Conservation (phyloP, 371 early-diverging fungal species). For the Chytridium lagenaria region DNA sequence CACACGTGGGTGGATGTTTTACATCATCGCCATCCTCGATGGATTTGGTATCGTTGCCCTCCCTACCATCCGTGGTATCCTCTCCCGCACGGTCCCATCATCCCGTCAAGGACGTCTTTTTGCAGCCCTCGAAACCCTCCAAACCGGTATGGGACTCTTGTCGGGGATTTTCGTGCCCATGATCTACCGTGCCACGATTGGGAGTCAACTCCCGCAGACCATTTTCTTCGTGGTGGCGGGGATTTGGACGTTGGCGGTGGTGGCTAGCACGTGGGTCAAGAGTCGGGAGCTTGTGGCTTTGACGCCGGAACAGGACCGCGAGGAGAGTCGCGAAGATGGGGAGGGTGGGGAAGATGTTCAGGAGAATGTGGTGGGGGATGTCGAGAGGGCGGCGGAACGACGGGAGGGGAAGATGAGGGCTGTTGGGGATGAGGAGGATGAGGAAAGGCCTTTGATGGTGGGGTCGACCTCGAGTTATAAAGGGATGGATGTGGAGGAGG, state of each 20-base stretch:
- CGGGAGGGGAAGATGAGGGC: too few species aligned
- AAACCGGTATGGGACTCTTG: conserved; percentile 16
- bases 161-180: conserved; percentile 21
- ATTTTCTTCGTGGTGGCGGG: conserved; percentile 28
- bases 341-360: neutral
- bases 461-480: neutral
- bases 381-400: neutral
- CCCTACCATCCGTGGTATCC: conserved; percentile 41
- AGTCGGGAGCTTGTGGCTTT: conserved; percentile 29
- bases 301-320: conserved; percentile 17
- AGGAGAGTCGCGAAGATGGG: conserved; percentile 6
- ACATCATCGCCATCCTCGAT: conserved; percentile 31
- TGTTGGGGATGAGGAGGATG: neutral
- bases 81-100: conserved; percentile 35
- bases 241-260: conserved; percentile 25
- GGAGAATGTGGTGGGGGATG: neutral
- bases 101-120: conserved; percentile 45
- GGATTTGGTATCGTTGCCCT: conserved; percentile 42
- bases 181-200: conserved; percentile 29
- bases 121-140: conserved; percentile 38
- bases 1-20: conserved; percentile 30
- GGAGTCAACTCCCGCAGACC: neutral
- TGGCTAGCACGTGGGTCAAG: conserved; percentile 18
- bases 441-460: neutral
- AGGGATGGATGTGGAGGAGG: neutral